Conservation (phyloP, 352 stramenopile species). For the Saprolegnia parasitica region DNA sequence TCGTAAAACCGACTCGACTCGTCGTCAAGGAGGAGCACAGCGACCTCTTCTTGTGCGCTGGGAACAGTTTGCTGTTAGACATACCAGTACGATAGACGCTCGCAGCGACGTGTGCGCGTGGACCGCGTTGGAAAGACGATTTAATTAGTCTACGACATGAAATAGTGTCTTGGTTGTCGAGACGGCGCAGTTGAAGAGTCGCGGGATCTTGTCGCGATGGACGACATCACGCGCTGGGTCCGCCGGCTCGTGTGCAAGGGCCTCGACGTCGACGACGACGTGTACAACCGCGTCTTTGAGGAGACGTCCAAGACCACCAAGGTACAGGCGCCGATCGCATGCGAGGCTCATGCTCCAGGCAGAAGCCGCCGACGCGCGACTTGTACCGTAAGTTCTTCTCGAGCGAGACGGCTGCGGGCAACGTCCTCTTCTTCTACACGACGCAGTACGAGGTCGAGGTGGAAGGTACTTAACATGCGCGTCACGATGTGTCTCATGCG, state of each 20-base stretch:
- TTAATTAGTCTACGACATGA: background rate
- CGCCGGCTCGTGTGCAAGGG: slow-evolving; percentile 25
- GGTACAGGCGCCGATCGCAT: background rate
- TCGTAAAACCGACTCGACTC: no score
- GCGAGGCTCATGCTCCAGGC: background rate
- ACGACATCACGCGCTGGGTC: slow-evolving; percentile 24
- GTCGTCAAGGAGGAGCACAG: no score
- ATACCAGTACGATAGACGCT: no score
- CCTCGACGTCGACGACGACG: slow-evolving; percentile 26
- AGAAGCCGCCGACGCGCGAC: slow-evolving; percentile 25
- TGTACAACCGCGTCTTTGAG: slow-evolving; percentile 30
- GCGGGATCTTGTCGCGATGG: slow-evolving; percentile 11
- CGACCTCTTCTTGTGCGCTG: no score
- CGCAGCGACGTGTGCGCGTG: no score
- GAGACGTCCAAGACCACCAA: slow-evolving; percentile 21
- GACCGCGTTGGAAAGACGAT: no score
- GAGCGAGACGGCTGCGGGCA: slow-evolving; percentile 47
- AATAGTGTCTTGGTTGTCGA: background rate
- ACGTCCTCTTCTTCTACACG: slow-evolving; percentile 72
- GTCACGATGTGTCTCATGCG: background rate
- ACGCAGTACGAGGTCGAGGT: slow-evolving; percentile 61
- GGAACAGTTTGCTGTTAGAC: no score
- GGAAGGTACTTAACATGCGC: slow-evolving; percentile 36
- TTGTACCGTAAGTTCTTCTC: slow-evolving; percentile 46
- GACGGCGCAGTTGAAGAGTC: slow-evolving; percentile 18